Percentiles rank a stretch among this genome's conserved stretches.
phyloP scores from a whole-genome alignment of 2,329 filamentous ascomycete genomes.

The Fusarium nelsonii region DNA sequence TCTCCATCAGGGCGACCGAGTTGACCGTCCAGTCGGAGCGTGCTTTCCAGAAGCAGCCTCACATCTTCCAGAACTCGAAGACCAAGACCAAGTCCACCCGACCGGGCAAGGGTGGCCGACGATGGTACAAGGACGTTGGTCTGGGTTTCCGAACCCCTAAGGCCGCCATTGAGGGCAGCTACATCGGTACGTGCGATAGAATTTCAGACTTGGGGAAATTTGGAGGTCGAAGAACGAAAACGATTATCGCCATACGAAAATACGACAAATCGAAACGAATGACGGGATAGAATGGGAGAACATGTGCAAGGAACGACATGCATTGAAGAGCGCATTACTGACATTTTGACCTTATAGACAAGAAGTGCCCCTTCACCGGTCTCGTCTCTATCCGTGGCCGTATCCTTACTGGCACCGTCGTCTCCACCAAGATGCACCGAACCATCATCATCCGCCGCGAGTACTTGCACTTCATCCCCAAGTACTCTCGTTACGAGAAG shows the following conservation, averaged over 20 bases:
- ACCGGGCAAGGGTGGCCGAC: slow-evolving; percentile 91
- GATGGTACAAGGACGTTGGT: slow-evolving; percentile 99
- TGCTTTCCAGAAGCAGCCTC: slow-evolving; percentile 99
- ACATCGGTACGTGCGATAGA: slow-evolving; percentile 86
- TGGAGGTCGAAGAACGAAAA: slow-evolving; percentile 9
- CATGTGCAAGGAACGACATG: neutral
- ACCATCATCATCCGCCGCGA: slow-evolving; percentile 99
- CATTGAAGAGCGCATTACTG: slow-evolving; percentile 37
- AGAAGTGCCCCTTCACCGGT: slow-evolving; percentile 99
- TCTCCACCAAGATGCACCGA: slow-evolving; percentile 99
- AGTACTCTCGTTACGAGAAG: slow-evolving; percentile 99
- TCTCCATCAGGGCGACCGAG: slow-evolving; percentile 88
- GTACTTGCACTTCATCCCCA: slow-evolving; percentile 99
- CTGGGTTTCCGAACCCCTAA: slow-evolving; percentile 99
- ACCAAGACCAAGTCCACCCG: slow-evolving; percentile 84
- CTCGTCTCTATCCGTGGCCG: slow-evolving; percentile 99
- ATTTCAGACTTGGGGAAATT: slow-evolving; percentile 19
- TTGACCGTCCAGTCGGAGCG: slow-evolving; percentile 99
- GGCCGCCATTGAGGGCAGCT: slow-evolving; percentile 97
- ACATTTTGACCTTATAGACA: slow-evolving; percentile 73
- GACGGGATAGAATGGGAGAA: neutral
- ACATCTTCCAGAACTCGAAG: slow-evolving; percentile 99
- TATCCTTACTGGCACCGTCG: slow-evolving; percentile 99
- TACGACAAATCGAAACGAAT: neutral
- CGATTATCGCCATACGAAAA: slow-evolving; percentile 1